A percentile compares a stretch with the other conserved stretches of the same genome.
Conservation (phyloP, 805 yeast species). For the Starmerella apis region DNA sequence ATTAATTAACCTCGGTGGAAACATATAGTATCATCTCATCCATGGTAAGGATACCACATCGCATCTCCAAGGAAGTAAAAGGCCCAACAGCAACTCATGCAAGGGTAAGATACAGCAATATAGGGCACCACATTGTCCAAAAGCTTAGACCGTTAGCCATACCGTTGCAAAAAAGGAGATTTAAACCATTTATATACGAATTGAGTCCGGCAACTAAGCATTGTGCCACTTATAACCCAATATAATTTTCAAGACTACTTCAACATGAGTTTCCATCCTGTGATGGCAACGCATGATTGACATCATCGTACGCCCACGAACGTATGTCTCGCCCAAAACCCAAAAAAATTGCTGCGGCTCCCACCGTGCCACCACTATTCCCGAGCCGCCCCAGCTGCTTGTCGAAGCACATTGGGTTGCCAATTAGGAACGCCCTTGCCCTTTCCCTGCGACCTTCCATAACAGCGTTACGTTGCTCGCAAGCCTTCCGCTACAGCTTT, state of each 20-base stretch:
- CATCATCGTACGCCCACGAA: neutral
- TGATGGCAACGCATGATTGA: neutral
- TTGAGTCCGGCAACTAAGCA: neutral
- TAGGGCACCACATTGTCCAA: neutral
- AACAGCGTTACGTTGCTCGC: neutral
- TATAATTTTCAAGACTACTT: no score
- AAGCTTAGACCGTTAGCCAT: no score
- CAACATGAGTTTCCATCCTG: no score
- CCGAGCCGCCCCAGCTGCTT: neutral
- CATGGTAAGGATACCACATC: neutral
- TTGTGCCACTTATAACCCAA: no score
- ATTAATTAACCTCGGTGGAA: neutral
- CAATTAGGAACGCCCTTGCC: neutral
- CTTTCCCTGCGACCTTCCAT: neutral
- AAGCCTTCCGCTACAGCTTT: neutral
- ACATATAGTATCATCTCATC: neutral
- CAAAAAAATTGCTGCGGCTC: neutral
- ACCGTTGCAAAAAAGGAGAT: no score
- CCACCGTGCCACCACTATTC: neutral
- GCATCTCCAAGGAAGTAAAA: neutral
- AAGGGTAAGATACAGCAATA: neutral
- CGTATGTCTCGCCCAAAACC: neutral
- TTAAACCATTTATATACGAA: no score
- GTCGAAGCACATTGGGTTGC: neutral
- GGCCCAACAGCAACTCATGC: constrained; percentile 1